These are phyloP conservation scores for Aspergillus vadensis DNA, from an alignment of 2,329 filamentous ascomycete species.

Conservation along the genomic window DNA sequence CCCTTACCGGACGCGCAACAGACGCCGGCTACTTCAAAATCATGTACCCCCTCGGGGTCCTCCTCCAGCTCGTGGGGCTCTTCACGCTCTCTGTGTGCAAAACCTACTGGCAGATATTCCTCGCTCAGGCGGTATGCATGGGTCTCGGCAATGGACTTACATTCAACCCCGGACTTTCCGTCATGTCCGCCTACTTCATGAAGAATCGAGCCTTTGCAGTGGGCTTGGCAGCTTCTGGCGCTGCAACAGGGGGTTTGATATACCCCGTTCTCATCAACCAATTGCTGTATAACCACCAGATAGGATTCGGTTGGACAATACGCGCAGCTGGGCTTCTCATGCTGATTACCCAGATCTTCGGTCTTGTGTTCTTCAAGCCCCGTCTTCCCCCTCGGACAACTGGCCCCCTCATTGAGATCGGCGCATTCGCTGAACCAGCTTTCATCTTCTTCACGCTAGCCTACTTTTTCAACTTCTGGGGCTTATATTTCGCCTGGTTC, in stretches of 20 bases:
- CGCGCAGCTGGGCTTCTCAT: too few relatives aligned
- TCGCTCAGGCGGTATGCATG: conserved; percentile 47
- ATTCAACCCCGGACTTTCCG: conserved; percentile 43
- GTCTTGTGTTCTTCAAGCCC: conserved; percentile 25
- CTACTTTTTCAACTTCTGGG: conserved; percentile 52
- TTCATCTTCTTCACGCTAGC: conserved; percentile 55
- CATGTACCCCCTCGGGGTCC: conserved; percentile 25
- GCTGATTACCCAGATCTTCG: too few relatives aligned
- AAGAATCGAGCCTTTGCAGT: conserved; percentile 43
- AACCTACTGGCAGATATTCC: conserved; percentile 52
- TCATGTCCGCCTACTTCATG: conserved; percentile 48
- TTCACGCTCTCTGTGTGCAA: conserved; percentile 48
- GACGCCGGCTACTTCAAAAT: conserved; percentile 45
- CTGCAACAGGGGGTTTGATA: conserved; percentile 45
- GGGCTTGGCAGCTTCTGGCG: conserved; percentile 40
- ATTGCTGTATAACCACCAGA: too few relatives aligned
- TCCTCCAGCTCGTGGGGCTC: conserved; percentile 44
- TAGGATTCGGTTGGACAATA: too few relatives aligned
- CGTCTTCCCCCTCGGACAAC: conserved; percentile 37
- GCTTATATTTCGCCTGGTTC: conserved; percentile 61
- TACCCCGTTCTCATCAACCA: too few relatives aligned
- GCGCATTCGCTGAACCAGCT: conserved; percentile 58
- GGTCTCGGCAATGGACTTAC: conserved; percentile 47
- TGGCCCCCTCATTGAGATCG: conserved; percentile 58
- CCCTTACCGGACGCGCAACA: conserved; percentile 42